Conservation (phyloP, 2,329 filamentous ascomycete genomes). For the Tolypocladium ovalisporum region DNA sequence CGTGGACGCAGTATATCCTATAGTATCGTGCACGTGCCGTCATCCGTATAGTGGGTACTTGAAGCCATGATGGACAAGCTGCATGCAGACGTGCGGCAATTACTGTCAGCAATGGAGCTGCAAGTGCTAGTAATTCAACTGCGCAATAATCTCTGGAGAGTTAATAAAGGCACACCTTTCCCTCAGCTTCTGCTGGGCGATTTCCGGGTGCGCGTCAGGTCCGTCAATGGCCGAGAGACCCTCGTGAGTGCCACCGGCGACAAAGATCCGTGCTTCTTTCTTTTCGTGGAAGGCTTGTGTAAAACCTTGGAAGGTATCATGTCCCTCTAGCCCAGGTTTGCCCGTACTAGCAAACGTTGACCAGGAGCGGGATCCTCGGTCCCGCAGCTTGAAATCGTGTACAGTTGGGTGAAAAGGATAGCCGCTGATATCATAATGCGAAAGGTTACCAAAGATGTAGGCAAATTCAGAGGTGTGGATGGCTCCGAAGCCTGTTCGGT, state of each 20-base stretch:
- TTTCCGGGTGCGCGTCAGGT: slow-evolving; percentile 16
- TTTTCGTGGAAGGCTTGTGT: slow-evolving; percentile 20
- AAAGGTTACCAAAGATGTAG: slow-evolving; percentile 37
- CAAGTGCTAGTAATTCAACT: slow-evolving; percentile 24
- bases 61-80: too few relatives aligned
- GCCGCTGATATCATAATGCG: slow-evolving; percentile 27
- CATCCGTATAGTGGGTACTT: too few relatives aligned
- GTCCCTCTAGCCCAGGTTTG: slow-evolving; percentile 16
- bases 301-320: slow-evolving; percentile 30
- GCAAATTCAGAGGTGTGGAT: slow-evolving; percentile 42
- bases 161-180: slow-evolving; percentile 38
- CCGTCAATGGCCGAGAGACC: slow-evolving; percentile 29
- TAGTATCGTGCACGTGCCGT: too few relatives aligned
- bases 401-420: slow-evolving; percentile 23
- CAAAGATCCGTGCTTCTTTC: slow-evolving; percentile 22
- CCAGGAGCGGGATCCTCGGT: slow-evolving; percentile 34
- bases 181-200: slow-evolving; percentile 28
- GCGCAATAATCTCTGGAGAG: slow-evolving; percentile 28
- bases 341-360: slow-evolving; percentile 31
- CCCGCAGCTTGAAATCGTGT: slow-evolving; percentile 27
- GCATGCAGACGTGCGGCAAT: too few relatives aligned
- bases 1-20: too few relatives aligned
- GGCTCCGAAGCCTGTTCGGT: slow-evolving; percentile 28
- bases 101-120: neutral
- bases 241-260: slow-evolving; percentile 32